A percentile compares a stretch with the other conserved stretches of the same genome.
Conservation (phyloP, 1,284 basidiomycete species). For the Pseudozyma tsukubaensis region DNA sequence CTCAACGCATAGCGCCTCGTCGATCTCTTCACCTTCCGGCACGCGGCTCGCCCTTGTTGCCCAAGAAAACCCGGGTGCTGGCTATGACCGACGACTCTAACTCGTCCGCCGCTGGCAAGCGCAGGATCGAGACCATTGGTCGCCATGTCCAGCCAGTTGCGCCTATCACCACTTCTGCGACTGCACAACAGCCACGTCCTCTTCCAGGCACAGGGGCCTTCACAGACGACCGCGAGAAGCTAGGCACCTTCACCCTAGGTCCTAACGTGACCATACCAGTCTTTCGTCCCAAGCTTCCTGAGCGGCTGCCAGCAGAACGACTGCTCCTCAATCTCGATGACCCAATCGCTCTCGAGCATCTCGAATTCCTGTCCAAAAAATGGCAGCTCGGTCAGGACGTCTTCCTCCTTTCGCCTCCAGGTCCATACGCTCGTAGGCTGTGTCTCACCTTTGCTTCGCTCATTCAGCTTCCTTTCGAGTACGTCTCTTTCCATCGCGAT, state of each 20-base stretch:
- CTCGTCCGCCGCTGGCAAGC: conserved; percentile 26
- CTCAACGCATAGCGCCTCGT: neutral
- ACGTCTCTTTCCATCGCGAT: conserved; percentile 69
- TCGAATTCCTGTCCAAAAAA: conserved; percentile 67
- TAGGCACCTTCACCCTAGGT: conserved; percentile 63
- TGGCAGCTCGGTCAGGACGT: conserved; percentile 67
- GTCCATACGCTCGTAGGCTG: conserved; percentile 68
- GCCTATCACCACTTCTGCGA: conserved; percentile 32
- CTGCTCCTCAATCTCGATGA: conserved; percentile 64
- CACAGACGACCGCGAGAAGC: conserved; percentile 34
- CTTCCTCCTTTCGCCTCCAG: conserved; percentile 67
- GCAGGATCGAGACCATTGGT: conserved; percentile 40
- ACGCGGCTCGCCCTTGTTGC: neutral
- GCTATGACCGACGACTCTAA: conserved; percentile 37
- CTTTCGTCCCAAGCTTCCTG: conserved; percentile 50
- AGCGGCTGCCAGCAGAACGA: conserved; percentile 57
- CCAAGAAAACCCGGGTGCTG: neutral
- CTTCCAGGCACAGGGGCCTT: conserved; percentile 16
- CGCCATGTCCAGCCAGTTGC: conserved; percentile 38
- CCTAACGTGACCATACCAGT: conserved; percentile 65
- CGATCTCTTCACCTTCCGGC: neutral
- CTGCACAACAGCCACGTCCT: conserved; percentile 19
- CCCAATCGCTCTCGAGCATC: conserved; percentile 63
- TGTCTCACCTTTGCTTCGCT: conserved; percentile 68
- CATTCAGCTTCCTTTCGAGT: conserved; percentile 67